Percentiles rank a stretch among this genome's conserved stretches.
Conservation (phyloP, 2,329 filamentous ascomycete species). For the Alternaria ventricosa region DNA sequence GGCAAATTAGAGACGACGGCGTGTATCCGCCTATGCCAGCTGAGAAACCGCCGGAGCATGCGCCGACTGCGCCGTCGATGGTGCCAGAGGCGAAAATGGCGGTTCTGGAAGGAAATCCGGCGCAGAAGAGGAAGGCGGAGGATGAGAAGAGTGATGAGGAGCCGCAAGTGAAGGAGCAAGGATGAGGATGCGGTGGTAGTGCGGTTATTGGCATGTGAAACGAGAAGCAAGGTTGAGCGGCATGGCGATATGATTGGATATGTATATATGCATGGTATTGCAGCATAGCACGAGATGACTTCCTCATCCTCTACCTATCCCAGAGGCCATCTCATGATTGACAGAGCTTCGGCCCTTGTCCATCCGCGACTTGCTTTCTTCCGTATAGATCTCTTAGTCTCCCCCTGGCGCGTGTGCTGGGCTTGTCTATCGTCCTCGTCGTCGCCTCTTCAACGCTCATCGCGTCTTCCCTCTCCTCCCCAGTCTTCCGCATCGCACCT, state of each 20-base stretch:
- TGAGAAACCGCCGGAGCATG: constrained; percentile 25
- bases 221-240: background rate
- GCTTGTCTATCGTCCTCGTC: background rate
- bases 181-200: background rate
- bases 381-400: accelerated
- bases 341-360: background rate
- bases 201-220: background rate
- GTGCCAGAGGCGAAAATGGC: constrained; percentile 8
- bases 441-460: background rate
- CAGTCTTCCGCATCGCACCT: background rate
- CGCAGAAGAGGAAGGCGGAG: constrained; percentile 36
- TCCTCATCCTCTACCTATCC: background rate
- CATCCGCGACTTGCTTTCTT: background rate
- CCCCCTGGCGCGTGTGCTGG: background rate
- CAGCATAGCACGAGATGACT: background rate
- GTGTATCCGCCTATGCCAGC: constrained; percentile 40
- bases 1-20: constrained; percentile 54
- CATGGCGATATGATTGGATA: background rate
- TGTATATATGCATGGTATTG: background rate
- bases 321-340: background rate
- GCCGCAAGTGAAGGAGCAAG: constrained; percentile 6
- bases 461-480: background rate
- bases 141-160: background rate
- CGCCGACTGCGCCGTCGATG: constrained; percentile 12
- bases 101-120: constrained; percentile 11